Base-by-base conservation (phyloP, 2,329 filamentous ascomycete genomes). In the Sphaerulina vaccinii region DNA sequence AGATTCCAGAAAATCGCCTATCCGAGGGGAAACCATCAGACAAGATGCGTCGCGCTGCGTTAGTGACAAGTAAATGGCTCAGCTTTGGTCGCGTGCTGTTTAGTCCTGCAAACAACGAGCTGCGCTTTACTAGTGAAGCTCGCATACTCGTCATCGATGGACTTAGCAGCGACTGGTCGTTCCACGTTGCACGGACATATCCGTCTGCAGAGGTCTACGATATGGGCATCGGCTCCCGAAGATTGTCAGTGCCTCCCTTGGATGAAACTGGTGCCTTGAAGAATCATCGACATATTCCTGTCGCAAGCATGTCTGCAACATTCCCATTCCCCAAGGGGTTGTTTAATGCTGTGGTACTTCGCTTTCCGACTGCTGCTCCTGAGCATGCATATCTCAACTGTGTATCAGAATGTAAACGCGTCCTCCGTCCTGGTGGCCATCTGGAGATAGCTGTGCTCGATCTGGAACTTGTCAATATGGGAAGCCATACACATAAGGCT, bases 141-240 rank as follows among this genome's bases (percentile, higher is more conserved):
- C 49, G 85, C 75, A 82, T 93, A 21, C 77, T 93, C 3, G 85
- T 93, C 15, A 79, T 93, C 51, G 88, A 93, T 70, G 88, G 88
- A 4, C 82, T 93, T 23, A 88, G 88, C n/a, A 91, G 90, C 64
- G 88, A 93, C 65, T 93, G 88, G 88, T 91, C 88, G 0, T 91
- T 89, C 68, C 92, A 90, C 61, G 87, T 87, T 16, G 87, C 88
- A 5, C 83, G 91, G 65, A 90, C 87, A 1, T 92, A 92, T 58
- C 85, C 86, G 0, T 77, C 78, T 0, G 85, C 85, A 0, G 85
- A 82, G 1, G 86, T 93, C 56, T 92, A 88, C 73, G 90, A 91
- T 13, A 65, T 69, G 36, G 62, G 63, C 8, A 22, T 36, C 15
- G 55, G 53, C 7, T 49, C 56, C n/a, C 45, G 40, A 6, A 18